Base-by-base conservation (phyloP, 2,329 filamentous ascomycete genomes). In the Anisogramma anomala region DNA sequence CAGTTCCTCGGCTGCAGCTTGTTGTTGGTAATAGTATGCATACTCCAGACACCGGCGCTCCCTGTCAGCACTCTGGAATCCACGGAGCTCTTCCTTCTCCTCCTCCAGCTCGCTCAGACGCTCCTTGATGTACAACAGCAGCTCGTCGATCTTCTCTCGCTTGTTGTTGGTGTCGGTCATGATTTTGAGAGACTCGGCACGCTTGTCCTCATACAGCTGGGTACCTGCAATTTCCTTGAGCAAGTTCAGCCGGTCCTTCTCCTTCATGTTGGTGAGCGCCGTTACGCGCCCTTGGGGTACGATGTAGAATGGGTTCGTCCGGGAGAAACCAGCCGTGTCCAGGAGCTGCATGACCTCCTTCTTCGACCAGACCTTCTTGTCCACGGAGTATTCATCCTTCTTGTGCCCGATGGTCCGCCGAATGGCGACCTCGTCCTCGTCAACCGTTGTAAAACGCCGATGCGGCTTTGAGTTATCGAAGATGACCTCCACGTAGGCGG, bases 181-280 rank as follows among this genome's bases (percentile, higher is more conserved):
- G 53, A 98, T 94, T 65, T 94, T 95, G 51, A 94, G 67, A 33
- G 86, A 94, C 60, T 98, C 89, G 20, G 85, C 74, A 47, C 93
- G 79, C 42, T 89, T 82, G 39, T 85, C 82, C 63, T 98, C 91
- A 63, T 98, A 98, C 33, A 95, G 87, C 55, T 95, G 87, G 6
- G 91, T 98, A 48, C 91, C 91, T 1, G 91, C 91, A n/a, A 98
- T 91, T 57, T 96, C 91, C 62, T 98, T 98, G 47, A 98, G 66
- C 45, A 98, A 68, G 51, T 83, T 88, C 48, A 98, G 65, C 39
- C 91, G 77, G 59, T 95, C 88, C 1, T 80, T 79, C 59, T 98
- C 91, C 62, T 95, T 95, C 91, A 98, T 98, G 59, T 96, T 98
- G 33, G 91, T 98, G 56, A 98, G 70, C 18, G 86, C 82, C 0